phyloP scores from a whole-genome alignment of 225 moss, liverwort and hornwort species.

The Climacium dendroides region DNA sequence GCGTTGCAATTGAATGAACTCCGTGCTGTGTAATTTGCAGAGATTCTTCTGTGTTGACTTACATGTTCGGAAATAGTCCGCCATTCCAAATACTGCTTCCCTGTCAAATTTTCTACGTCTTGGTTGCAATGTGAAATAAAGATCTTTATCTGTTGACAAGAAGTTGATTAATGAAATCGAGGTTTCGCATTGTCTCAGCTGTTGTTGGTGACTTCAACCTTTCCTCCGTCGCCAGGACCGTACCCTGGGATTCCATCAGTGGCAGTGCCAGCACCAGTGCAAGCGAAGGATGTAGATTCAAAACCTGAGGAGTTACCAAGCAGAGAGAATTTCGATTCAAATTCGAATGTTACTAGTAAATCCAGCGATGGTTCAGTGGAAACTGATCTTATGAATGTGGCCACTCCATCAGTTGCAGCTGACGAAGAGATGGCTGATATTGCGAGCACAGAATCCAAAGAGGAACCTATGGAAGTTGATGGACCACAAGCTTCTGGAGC shows the following conservation, averaged over 20 bases:
- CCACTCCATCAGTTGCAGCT: not conserved
- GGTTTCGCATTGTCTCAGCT: constrained; percentile 15
- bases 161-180: not conserved
- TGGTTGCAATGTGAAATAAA: not conserved
- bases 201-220: constrained; percentile 71
- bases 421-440: constrained; percentile 65
- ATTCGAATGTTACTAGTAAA: not conserved
- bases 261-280: not conserved
- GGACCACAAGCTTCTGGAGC: constrained; percentile 7
- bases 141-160: not conserved
- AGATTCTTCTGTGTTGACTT: not conserved
- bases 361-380: constrained; percentile 5
- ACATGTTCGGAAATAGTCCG: not conserved
- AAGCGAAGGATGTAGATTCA: not conserved
- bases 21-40: not conserved
- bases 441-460: constrained; percentile 20
- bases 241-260: constrained; percentile 36
- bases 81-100: not conserved
- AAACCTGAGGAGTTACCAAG: not conserved
- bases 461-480: constrained; percentile 24
- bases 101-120: not conserved
- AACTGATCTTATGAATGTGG: not conserved
- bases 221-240: constrained; percentile 49
- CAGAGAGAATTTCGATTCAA: not conserved
- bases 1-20: not conserved